Conservation (phyloP, 2,329 filamentous ascomycete genomes). For the Epicoccum sorghinum region DNA sequence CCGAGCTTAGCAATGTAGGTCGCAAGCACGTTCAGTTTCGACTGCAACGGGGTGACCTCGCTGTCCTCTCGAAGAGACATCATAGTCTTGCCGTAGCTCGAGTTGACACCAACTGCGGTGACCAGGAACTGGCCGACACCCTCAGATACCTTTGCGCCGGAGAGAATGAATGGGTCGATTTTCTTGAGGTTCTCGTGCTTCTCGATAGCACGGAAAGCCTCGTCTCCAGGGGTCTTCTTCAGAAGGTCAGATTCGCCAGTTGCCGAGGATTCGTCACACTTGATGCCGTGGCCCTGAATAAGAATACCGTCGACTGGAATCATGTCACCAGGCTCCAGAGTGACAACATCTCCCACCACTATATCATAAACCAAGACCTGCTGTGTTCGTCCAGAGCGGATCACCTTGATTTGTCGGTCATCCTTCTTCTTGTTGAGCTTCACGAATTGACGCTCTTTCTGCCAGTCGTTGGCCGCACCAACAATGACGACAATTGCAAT, state of each 20-base stretch:
- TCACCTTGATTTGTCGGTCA: constrained; percentile 73
- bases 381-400: constrained; percentile 73
- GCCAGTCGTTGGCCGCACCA: constrained; percentile 80
- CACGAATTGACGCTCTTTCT: constrained; percentile 81
- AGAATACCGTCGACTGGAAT: constrained; percentile 74
- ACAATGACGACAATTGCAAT: constrained; percentile 78
- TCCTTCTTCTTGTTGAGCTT: constrained; percentile 83
- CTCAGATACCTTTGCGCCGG: constrained; percentile 78
- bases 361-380: constrained; percentile 71
- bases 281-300: constrained; percentile 68
- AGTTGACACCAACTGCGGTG: constrained; percentile 74
- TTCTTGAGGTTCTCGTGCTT: constrained; percentile 68
- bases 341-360: constrained; percentile 74
- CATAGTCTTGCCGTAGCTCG: constrained; percentile 77
- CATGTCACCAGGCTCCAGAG: constrained; percentile 71
- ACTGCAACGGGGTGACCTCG: constrained; percentile 79
- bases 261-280: constrained; percentile 75
- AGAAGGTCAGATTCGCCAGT: constrained; percentile 77
- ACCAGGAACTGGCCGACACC: constrained; percentile 78
- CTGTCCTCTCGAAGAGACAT: constrained; percentile 78
- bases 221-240: constrained; percentile 69
- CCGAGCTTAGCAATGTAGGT: constrained; percentile 81
- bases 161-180: constrained; percentile 84
- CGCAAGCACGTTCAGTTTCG: constrained; percentile 76
- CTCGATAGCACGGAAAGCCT: constrained; percentile 70